Evolutionary conservation across 306 rosid genomes (phyloP), one percentile per base, ranked within the genome.

Genomic region (Adenanthera pavonina): DNA sequence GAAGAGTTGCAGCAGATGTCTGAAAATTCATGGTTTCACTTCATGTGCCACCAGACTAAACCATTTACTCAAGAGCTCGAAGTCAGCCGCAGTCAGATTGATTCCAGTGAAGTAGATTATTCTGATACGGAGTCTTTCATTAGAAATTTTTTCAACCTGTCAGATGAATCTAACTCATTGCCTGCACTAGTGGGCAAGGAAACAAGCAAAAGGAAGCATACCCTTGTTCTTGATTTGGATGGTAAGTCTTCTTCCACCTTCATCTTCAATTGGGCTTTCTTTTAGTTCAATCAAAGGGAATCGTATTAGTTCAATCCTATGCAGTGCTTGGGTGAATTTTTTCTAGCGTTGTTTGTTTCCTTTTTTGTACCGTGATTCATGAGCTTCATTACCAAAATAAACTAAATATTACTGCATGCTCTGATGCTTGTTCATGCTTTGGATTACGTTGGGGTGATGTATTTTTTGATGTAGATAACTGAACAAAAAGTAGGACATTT

Each of bases 211-310:
- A 81, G 56, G 82, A 94, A 88, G 87, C 72, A 69, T 25, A 94
- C 97, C 67, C 89, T 94, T 69, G 96, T 89, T 69, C 98, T 94
- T 84, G 98, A 94, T 92, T 87, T 94, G 93, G 98, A 94, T 85
- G 98, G 98, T 92, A 91, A 84, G 19, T 76, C 71, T 46, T 69
- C 62, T 44, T 46, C 52, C 53, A 34, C 65, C 40, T 85, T 41
- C 11, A 4, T 69, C 20, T 56, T 54, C 48, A 9, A 14, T 0
- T 71, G 4, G 13, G 48, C 38, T 57, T 33, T 43, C 56, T 80
- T 61, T 57, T 59, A 20, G 35, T 19, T 25, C 8, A 56, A 20
- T 56, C 11, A 7, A 56, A n/a, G n/a, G 33, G 4, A 25, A 35
- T 48, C 51, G 19, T 65, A 16, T 67, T 44, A 7, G 30, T 80